phyloP scores from a whole-genome alignment of 345 rosid species.

The Anacardium occidentale region DNA sequence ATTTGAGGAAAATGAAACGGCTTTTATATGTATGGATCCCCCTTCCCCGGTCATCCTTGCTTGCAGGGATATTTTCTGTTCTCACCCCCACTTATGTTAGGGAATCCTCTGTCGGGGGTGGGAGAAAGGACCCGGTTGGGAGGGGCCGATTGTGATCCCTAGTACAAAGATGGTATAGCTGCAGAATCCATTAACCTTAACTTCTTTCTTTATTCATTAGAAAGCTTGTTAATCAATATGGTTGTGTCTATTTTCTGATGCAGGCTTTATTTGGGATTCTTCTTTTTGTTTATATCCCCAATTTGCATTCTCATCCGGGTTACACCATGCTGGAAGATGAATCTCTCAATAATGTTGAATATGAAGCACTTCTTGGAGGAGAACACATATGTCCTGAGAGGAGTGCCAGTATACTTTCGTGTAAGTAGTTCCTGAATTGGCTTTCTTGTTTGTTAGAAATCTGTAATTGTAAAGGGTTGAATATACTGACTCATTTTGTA shows the following conservation, averaged over 20 bases:
- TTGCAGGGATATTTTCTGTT: no score
- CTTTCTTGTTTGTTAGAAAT: slow-evolving; percentile 1
- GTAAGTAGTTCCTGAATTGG: slow-evolving; percentile 52
- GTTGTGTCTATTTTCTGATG: slow-evolving; percentile 22
- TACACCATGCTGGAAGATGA: slow-evolving; percentile 50
- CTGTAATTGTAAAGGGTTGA: not conserved
- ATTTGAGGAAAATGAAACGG: no score
- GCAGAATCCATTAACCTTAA: not conserved
- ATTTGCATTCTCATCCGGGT: slow-evolving; percentile 67
- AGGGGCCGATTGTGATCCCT: no score
- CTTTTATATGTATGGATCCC: no score
- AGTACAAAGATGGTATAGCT: no score
- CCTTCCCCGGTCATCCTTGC: no score
- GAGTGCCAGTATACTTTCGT: slow-evolving; percentile 60
- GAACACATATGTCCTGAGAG: slow-evolving; percentile 84
- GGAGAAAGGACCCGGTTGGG: no score
- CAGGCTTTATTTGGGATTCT: slow-evolving; percentile 79
- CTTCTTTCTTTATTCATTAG: not conserved
- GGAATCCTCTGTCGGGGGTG: no score
- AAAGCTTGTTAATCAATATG: not conserved
- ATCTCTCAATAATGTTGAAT: slow-evolving; percentile 50
- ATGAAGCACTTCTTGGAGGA: slow-evolving; percentile 73
- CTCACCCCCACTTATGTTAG: no score
- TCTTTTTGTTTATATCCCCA: slow-evolving; percentile 65
- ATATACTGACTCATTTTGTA: not conserved